Percentiles rank a stretch among this genome's conserved stretches.
phyloP scores from a whole-genome alignment of 2,329 filamentous ascomycete species.

The Penicillium sp. region DNA sequence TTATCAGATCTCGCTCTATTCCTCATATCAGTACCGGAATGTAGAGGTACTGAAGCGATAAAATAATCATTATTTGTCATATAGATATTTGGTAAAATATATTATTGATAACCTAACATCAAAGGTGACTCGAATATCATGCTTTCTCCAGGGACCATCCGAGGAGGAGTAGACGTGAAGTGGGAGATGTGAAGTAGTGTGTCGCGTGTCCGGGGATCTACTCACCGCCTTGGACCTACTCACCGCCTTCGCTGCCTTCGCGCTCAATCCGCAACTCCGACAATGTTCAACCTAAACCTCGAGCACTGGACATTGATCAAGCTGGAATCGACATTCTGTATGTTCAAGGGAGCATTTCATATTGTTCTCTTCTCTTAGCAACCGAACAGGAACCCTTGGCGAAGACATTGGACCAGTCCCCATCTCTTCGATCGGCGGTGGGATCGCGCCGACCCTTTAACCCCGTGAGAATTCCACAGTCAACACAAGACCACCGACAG shows the following conservation, averaged over 20 bases:
- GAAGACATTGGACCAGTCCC: background rate
- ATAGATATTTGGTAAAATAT: too few species aligned
- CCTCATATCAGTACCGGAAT: background rate
- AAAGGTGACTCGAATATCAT: background rate
- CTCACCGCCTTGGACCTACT: background rate
- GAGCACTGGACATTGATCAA: background rate
- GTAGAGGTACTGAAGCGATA: background rate
- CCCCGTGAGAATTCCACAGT: slow-evolving; percentile 1
- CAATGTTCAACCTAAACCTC: background rate
- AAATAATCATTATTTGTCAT: background rate
- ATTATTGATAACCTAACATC: background rate
- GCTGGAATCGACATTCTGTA: background rate
- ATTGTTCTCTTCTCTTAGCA: background rate
- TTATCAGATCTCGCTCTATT: background rate
- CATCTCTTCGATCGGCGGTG: background rate
- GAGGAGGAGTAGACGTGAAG: background rate
- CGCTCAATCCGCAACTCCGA: slow-evolving; percentile 6
- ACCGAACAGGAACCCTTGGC: background rate
- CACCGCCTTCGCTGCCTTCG: slow-evolving; percentile 4
- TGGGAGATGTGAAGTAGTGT: background rate
- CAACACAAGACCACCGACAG: background rate
- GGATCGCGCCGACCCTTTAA: slow-evolving; percentile 1
- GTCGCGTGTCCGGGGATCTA: background rate
- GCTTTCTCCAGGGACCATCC: too few species aligned
- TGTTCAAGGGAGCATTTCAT: background rate